These are phyloP conservation scores for Xylaria sp. DNA, from an alignment of 2,329 filamentous ascomycete species.

Conservation along the genomic window DNA sequence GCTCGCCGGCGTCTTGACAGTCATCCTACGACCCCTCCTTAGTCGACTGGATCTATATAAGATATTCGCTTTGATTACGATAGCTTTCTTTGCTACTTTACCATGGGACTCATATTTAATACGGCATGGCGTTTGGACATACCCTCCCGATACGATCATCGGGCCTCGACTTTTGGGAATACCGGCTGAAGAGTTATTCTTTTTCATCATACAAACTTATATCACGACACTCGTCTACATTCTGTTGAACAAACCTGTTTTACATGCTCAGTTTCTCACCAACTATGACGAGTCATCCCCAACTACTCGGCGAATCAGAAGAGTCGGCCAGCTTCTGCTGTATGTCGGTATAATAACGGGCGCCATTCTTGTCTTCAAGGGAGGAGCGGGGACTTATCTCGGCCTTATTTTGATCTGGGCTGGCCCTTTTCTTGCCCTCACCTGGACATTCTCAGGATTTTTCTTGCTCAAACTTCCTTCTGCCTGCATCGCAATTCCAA, in stretches of 20 bases:
- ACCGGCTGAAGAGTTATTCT: constrained; percentile 78
- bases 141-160: constrained; percentile 72
- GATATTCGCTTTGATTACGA: constrained; percentile 67
- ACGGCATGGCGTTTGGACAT: constrained; percentile 74
- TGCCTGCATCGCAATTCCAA: constrained; percentile 68
- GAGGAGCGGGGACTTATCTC: constrained; percentile 69
- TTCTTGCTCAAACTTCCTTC: constrained; percentile 71
- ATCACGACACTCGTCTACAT: constrained; percentile 76
- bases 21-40: constrained; percentile 70
- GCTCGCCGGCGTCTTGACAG: constrained; percentile 67
- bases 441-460: constrained; percentile 72
- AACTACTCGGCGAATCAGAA: constrained; percentile 48
- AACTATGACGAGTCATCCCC: constrained; percentile 47
- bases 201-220: constrained; percentile 82
- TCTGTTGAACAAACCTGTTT: constrained; percentile 71
- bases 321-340: constrained; percentile 63
- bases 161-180: constrained; percentile 73
- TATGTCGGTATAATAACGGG: constrained; percentile 57
- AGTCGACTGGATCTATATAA: constrained; percentile 72
- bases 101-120: constrained; percentile 84
- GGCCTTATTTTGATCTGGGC: constrained; percentile 78
- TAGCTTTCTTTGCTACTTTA: constrained; percentile 75
- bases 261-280: constrained; percentile 59
- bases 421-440: constrained; percentile 70
- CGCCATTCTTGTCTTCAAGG: constrained; percentile 56